phyloP scores from a whole-genome alignment of 352 stramenopile genomes.

The Phytophthora agathidicida region DNA sequence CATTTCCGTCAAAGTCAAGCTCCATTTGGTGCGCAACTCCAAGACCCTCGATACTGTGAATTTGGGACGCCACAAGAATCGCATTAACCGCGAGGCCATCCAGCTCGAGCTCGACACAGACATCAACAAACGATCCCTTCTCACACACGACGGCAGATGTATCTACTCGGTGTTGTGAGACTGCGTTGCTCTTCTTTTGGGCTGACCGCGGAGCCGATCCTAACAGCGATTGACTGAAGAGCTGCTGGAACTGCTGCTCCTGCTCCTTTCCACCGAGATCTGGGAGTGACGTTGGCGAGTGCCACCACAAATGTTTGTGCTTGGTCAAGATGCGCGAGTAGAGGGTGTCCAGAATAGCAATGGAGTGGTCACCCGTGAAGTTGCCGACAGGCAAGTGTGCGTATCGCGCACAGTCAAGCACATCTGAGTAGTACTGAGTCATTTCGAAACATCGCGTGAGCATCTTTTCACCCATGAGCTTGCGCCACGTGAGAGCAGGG shows the following conservation, averaged over 20 bases:
- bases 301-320: conserved; percentile 97
- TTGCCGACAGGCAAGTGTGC: conserved; percentile 96
- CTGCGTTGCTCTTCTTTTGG: conserved; percentile 18
- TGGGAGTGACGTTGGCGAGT: conserved; percentile 85
- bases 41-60: conserved; percentile 76
- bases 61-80: conserved; percentile 72
- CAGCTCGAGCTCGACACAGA: conserved; percentile 78
- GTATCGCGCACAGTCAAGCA: conserved; percentile 85
- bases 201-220: conserved; percentile 19
- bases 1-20: conserved; percentile 64
- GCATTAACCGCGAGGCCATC: conserved; percentile 81
- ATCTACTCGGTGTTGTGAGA: conserved; percentile 44
- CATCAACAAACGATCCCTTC: conserved; percentile 91
- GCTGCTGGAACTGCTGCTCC: conserved; percentile 88
- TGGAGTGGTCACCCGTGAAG: conserved; percentile 91
- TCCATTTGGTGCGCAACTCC: conserved; percentile 63
- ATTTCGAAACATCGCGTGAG: conserved; percentile 82
- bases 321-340: conserved; percentile 92
- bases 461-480: conserved; percentile 78
- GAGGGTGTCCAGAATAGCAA: conserved; percentile 94
- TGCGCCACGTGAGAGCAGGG: conserved; percentile 95
- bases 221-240: conserved; percentile 56
- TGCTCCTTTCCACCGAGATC: conserved; percentile 91
- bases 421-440: conserved; percentile 90
- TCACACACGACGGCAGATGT: conserved; percentile 84